These are phyloP conservation scores for Tuber brumale DNA, from an alignment of 495 filamentous ascomycete genomes.

Conservation along the genomic window DNA sequence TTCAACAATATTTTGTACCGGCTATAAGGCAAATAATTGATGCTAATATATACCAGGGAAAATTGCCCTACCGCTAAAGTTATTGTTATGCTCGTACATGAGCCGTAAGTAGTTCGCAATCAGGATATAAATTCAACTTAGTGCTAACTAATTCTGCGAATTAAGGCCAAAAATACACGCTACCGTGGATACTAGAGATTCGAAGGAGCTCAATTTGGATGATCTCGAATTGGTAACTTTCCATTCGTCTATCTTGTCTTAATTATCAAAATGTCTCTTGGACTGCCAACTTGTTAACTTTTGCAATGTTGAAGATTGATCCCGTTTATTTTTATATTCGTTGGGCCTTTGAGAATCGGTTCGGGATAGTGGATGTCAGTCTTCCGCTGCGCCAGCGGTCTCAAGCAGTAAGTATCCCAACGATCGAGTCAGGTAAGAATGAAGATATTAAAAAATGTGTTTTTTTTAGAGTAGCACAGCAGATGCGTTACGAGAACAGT, in stretches of 20 bases:
- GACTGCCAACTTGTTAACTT: conserved; percentile 9
- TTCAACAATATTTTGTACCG: neutral
- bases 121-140: conserved; percentile 13
- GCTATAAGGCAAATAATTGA: neutral
- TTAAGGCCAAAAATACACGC: conserved; percentile 43
- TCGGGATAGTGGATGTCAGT: conserved; percentile 82
- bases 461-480: neutral
- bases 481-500: conserved; percentile 42
- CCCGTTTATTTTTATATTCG: conserved; percentile 66
- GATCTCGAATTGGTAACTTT: conserved; percentile 55
- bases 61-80: neutral
- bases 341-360: conserved; percentile 68
- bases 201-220: conserved; percentile 33
- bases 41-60: neutral
- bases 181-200: conserved; percentile 42
- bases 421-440: neutral
- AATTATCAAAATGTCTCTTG: neutral
- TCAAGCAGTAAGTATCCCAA: conserved; percentile 47
- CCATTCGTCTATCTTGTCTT: conserved; percentile 6
- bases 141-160: conserved; percentile 24
- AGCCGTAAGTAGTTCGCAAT: conserved; percentile 44
- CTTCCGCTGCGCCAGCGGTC: conserved; percentile 65
- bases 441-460: neutral
- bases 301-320: conserved; percentile 56
- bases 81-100: conserved; percentile 43